Percentiles rank a stretch among this genome's conserved stretches.
phyloP scores from a whole-genome alignment of 352 stramenopile species.

The Phytopythium cucurbitacearum region DNA sequence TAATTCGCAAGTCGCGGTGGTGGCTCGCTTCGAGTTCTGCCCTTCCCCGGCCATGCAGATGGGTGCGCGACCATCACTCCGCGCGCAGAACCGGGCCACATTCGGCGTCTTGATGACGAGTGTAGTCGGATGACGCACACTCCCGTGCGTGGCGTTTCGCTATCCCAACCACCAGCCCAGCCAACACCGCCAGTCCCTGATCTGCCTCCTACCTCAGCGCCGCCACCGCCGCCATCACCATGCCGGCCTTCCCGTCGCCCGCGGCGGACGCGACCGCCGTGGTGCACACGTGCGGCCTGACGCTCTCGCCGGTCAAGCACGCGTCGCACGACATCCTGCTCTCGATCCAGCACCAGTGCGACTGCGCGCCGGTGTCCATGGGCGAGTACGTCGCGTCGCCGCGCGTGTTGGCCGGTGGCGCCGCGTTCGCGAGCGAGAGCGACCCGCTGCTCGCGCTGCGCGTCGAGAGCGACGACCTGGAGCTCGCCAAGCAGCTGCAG shows the following conservation, averaged over 20 bases:
- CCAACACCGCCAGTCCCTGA: no score
- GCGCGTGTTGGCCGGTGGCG: conserved; percentile 9
- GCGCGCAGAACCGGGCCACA: no score
- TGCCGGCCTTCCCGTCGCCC: neutral
- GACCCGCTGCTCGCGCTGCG: conserved; percentile 17
- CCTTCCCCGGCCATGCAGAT: no score
- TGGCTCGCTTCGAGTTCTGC: no score
- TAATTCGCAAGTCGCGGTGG: no score
- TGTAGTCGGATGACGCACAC: no score
- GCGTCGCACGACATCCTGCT: conserved; percentile 50
- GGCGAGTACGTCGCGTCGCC: conserved; percentile 73
- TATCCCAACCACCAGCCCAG: no score
- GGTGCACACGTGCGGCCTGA: conserved; percentile 32
- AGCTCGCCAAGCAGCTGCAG: conserved; percentile 9
- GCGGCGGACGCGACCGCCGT: conserved; percentile 7
- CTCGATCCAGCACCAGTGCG: conserved; percentile 59
- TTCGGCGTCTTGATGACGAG: no score
- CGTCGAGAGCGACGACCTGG: conserved; percentile 12
- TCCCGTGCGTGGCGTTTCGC: no score
- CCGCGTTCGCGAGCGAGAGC: conserved; percentile 16
- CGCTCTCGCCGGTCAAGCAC: conserved; percentile 28
- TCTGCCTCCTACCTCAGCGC: no score
- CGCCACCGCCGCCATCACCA: no score
- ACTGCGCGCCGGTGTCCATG: conserved; percentile 69
- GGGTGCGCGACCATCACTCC: no score